Percentiles rank a stretch among this genome's conserved stretches.
These are phyloP conservation scores for Trichoderma sp. DNA, from an alignment of 2,329 filamentous ascomycete genomes.

Conservation along the genomic window DNA sequence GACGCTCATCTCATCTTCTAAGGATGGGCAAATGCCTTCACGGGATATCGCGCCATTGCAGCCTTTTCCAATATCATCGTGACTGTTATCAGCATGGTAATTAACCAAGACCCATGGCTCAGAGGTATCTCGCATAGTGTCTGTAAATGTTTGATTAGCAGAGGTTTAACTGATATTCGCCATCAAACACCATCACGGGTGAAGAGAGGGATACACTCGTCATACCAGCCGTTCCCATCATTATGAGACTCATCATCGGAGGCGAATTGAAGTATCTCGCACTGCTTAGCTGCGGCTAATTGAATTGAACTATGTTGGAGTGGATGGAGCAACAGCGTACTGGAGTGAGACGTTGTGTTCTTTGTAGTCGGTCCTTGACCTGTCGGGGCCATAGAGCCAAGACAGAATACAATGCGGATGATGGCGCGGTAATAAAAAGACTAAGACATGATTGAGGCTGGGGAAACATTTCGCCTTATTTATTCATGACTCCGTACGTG, in stretches of 20 bases:
- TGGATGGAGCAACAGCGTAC: neutral
- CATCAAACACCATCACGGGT: neutral
- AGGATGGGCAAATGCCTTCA: neutral
- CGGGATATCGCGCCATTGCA: neutral
- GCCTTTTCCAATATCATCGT: neutral
- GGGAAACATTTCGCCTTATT: neutral
- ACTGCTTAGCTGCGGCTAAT: neutral
- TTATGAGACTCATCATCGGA: neutral
- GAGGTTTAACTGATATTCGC: neutral
- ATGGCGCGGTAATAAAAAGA: neutral
- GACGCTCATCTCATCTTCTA: neutral
- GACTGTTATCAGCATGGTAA: rapidly evolving
- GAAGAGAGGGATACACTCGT: neutral
- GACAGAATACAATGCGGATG: rapidly evolving
- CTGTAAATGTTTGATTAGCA: neutral
- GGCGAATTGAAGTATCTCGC: neutral
- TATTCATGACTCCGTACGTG: neutral
- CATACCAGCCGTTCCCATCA: neutral
- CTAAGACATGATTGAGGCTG: neutral
- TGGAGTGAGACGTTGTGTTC: neutral
- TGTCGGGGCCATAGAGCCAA: neutral
- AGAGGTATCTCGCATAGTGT: neutral
- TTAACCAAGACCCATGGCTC: neutral
- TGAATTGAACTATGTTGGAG: neutral
- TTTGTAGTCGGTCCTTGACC: neutral